These are phyloP conservation scores for Alternaria longipes DNA, from an alignment of 2,329 filamentous ascomycete species.

Conservation along the genomic window DNA sequence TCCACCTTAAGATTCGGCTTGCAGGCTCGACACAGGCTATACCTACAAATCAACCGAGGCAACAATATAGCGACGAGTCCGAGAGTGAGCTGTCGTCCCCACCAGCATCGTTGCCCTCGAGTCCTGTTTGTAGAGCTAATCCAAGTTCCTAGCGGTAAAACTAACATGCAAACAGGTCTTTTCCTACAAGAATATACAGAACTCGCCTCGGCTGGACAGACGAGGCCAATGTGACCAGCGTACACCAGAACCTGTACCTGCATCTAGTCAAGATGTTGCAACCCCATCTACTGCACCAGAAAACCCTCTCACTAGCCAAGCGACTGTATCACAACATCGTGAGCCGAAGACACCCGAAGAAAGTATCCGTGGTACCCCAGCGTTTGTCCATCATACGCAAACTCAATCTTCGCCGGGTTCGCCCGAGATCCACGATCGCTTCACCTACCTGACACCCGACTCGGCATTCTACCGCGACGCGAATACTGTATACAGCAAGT, in stretches of 20 bases:
- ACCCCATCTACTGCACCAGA: background rate
- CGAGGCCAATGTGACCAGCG: conserved; percentile 7
- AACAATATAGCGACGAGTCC: background rate
- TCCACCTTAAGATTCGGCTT: background rate
- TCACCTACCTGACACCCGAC: conserved; percentile 8
- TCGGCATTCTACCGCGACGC: background rate
- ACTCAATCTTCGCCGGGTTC: background rate
- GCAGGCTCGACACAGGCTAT: background rate
- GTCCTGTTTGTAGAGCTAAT: background rate
- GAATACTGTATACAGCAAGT: background rate
- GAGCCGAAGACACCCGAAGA: background rate
- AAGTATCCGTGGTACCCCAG: background rate
- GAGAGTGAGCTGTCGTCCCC: background rate
- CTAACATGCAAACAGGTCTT: background rate
- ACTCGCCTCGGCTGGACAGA: background rate
- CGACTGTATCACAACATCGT: background rate
- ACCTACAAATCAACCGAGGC: background rate
- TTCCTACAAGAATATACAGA: background rate
- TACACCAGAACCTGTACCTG: background rate
- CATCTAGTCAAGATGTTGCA: conserved; percentile 2
- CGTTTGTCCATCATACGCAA: background rate
- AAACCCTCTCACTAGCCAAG: background rate
- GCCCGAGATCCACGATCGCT: background rate
- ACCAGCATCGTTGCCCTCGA: background rate
- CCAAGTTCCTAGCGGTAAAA: no score